Base-by-base conservation (phyloP, 2,329 filamentous ascomycete species). In the Colletotrichum sp. region DNA sequence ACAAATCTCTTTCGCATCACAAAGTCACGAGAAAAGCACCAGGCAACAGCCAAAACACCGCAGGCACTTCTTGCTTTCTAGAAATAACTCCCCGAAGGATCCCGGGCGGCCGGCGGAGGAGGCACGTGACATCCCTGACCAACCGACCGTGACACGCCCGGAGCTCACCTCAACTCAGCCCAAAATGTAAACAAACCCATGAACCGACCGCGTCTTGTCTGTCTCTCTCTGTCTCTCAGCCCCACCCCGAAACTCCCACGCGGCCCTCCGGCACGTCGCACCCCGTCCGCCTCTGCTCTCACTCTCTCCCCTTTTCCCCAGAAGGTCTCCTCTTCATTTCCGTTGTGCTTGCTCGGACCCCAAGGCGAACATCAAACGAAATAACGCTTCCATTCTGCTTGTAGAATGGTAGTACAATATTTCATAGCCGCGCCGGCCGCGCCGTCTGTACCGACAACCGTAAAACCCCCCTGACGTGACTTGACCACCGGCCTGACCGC, bases 181-280 rank as follows among this genome's bases (percentile, higher is more conserved):
- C 30, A 44, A 48, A 65, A 65, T 65, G 63, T 57, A 77, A 66
- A 73, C 66, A 59, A 66, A 73, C 66, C 39, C 63, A 26, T n/a
- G 36, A n/a, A 22, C 59, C 28, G 28, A 62, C 59, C 59, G 59
- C 59, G 59, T 62, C 79, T 62, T 48, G 69, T 72, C 77, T 44
- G 39, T 44, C 16, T 44, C 39, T n/a, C 39, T 44, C 39, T 44
- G 39, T 44, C 39, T 44, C 39, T 44, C 39, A 79, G 78, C 79
- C 72, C 77, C 80, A 81, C 80, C 67, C 52, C 67, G 67, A 69
- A 69, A 69, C 67, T 22, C 63, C 22, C 39, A 48, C 55, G 59
- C 28, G 26, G 30, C 26, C n/a, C 15, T 36, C 67, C 67, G 55
- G 59, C 13, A 63, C 59, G 30, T 70, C 57, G n/a, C 34, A 48